phyloP scores from a whole-genome alignment of 1,284 basidiomycete species.

The Moniliophthora roreri region DNA sequence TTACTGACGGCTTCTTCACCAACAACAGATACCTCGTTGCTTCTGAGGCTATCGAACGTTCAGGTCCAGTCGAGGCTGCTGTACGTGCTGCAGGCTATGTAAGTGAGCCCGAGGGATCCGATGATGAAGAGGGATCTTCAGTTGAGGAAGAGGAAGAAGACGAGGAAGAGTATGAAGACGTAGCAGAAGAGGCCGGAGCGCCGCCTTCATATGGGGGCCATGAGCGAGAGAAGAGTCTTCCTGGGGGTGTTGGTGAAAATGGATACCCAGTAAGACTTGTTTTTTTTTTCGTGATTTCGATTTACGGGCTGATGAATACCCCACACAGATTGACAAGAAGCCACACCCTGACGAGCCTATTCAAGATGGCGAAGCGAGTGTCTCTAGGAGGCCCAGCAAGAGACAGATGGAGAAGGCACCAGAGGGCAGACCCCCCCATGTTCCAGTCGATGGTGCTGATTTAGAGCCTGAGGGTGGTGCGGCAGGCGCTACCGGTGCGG shows the following conservation, averaged over 20 bases:
- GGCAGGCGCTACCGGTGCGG: conserved; percentile 6
- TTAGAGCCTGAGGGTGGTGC: conserved; percentile 17
- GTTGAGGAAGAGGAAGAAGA: conserved; percentile 76
- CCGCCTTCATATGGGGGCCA: conserved; percentile 52
- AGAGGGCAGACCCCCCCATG: conserved; percentile 46
- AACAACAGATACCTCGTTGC: conserved; percentile 91
- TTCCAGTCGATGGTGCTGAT: conserved; percentile 1
- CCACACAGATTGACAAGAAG: conserved; percentile 40
- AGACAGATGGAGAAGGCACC: conserved; percentile 74
- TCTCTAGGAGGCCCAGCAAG: conserved; percentile 48
- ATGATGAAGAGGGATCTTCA: conserved; percentile 69
- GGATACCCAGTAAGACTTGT: conserved; percentile 68
- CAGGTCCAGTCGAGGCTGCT: conserved; percentile 91
- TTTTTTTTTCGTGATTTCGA: conserved; percentile 5
- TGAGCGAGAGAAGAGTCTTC: conserved; percentile 40
- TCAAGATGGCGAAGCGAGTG: conserved; percentile 27
- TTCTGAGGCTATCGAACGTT: conserved; percentile 91
- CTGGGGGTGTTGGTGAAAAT: conserved; percentile 33
- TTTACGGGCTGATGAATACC: not conserved
- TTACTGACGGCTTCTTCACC: not conserved
- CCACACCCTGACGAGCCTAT: conserved; percentile 13
- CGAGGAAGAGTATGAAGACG: conserved; percentile 36
- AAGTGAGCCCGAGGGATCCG: conserved; percentile 74
- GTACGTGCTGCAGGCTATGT: conserved; percentile 87
- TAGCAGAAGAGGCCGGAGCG: conserved; percentile 37